Percentiles rank a stretch among this genome's conserved stretches.
These are phyloP conservation scores for Candida tammaniensis DNA, from an alignment of 805 yeast species.

Conservation along the genomic window DNA sequence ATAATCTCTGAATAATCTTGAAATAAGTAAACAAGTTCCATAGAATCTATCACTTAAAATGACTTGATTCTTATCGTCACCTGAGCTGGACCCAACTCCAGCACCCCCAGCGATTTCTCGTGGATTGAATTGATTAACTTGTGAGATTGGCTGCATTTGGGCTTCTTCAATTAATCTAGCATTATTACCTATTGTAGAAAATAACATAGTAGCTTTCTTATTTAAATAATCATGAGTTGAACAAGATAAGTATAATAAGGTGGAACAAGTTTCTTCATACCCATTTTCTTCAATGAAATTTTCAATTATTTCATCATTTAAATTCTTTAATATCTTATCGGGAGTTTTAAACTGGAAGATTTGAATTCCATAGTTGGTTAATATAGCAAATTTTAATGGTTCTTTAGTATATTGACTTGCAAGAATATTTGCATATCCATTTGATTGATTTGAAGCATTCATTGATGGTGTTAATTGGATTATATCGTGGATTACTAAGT, in stretches of 20 bases:
- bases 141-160: conserved; percentile 9
- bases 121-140: conserved; percentile 6
- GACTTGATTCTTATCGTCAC: conserved; percentile 52
- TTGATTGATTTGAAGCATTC: conserved; percentile 70
- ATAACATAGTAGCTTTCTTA: conserved; percentile 48
- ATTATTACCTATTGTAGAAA: conserved; percentile 53
- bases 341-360: conserved; percentile 78
- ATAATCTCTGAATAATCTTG: conserved; percentile 72
- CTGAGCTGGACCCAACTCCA: not conserved
- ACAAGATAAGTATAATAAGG: conserved; percentile 81
- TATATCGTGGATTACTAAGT: conserved; percentile 61
- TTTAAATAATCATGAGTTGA: conserved; percentile 51
- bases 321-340: conserved; percentile 67
- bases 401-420: conserved; percentile 78
- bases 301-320: conserved; percentile 63
- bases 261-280: conserved; percentile 83
- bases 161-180: conserved; percentile 36
- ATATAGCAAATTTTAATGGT: conserved; percentile 72
- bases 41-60: conserved; percentile 87
- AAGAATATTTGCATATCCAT: conserved; percentile 80
- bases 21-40: conserved; percentile 75
- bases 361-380: conserved; percentile 77
- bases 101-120: conserved; percentile 2
- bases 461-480: conserved; percentile 67
- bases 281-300: conserved; percentile 80